Evolutionary conservation across 371 early-diverging fungal species (phyloP).

Genomic region (Capniomyces stellatus): DNA sequence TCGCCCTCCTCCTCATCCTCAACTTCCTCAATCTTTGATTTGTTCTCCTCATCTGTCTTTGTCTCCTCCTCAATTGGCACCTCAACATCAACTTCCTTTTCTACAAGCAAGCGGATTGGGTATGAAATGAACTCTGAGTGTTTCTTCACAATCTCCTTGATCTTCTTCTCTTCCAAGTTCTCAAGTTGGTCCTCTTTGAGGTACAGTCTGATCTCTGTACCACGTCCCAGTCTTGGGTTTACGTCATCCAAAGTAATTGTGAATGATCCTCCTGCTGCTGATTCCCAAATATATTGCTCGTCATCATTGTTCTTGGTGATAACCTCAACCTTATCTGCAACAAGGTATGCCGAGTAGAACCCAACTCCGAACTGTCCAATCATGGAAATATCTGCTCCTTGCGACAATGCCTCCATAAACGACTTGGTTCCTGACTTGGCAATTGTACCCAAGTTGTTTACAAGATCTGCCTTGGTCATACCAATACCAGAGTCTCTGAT

Average conservation of each 20-base stretch:
- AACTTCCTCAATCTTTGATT: constrained; percentile 42
- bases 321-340: constrained; percentile 87
- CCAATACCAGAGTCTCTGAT: constrained; percentile 81
- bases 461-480: constrained; percentile 94
- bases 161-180: constrained; percentile 76
- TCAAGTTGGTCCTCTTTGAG: constrained; percentile 84
- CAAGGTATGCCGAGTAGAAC: constrained; percentile 95
- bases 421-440: constrained; percentile 92
- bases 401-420: constrained; percentile 66
- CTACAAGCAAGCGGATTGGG: constrained; percentile 76
- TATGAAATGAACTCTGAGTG: constrained; percentile 88
- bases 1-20: constrained; percentile 41
- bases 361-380: constrained; percentile 99
- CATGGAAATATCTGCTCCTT: constrained; percentile 67
- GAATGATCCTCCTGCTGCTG: constrained; percentile 81
- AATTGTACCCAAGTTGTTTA: constrained; percentile 92
- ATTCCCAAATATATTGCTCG: constrained; percentile 88
- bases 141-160: constrained; percentile 86
- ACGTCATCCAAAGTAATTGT: constrained; percentile 71
- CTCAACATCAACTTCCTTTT: constrained; percentile 83
- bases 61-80: constrained; percentile 54
- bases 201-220: constrained; percentile 72
- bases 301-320: constrained; percentile 92
- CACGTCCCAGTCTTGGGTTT: constrained; percentile 63
- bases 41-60: constrained; percentile 45